Evolutionary conservation across 2,329 filamentous ascomycete genomes (phyloP).

Genomic region (Hymenoscyphus salicellus): DNA sequence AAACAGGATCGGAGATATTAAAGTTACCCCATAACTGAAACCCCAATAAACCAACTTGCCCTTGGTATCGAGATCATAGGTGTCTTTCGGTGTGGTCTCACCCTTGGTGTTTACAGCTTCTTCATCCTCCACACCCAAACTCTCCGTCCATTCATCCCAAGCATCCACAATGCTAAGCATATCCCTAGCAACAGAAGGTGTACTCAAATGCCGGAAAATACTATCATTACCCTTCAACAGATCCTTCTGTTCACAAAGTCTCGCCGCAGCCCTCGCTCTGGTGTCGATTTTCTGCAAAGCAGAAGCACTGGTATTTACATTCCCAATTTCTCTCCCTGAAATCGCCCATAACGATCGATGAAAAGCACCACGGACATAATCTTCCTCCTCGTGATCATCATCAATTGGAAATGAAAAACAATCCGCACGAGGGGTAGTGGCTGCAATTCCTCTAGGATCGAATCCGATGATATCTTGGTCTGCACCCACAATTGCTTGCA

Average conservation of each 20-base stretch:
- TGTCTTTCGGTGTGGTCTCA: neutral
- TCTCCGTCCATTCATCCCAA: constrained; percentile 31
- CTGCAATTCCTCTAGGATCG: constrained; percentile 45
- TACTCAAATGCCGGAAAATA: constrained; percentile 33
- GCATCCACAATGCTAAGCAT: constrained; percentile 39
- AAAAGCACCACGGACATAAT: constrained; percentile 42
- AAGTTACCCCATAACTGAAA: constrained; percentile 45
- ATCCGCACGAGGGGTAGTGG: constrained; percentile 18
- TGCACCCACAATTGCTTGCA: constrained; percentile 44
- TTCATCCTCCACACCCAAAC: neutral
- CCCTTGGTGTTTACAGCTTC: constrained; percentile 3
- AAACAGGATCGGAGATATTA: neutral
- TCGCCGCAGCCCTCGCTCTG: constrained; percentile 43
- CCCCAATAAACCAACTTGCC: constrained; percentile 45
- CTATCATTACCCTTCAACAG: constrained; percentile 28
- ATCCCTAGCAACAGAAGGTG: constrained; percentile 38
- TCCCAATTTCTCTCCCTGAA: constrained; percentile 33
- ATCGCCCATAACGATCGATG: constrained; percentile 23
- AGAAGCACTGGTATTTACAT: constrained; percentile 47
- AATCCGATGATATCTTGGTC: constrained; percentile 51
- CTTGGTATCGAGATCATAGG: neutral
- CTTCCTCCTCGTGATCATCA: constrained; percentile 34
- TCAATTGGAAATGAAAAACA: constrained; percentile 40
- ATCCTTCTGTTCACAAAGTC: constrained; percentile 40
- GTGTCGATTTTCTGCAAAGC: constrained; percentile 46